These are phyloP conservation scores for Eucalyptus grandis DNA, from an alignment of 345 rosid genomes.

Conservation along the genomic window DNA sequence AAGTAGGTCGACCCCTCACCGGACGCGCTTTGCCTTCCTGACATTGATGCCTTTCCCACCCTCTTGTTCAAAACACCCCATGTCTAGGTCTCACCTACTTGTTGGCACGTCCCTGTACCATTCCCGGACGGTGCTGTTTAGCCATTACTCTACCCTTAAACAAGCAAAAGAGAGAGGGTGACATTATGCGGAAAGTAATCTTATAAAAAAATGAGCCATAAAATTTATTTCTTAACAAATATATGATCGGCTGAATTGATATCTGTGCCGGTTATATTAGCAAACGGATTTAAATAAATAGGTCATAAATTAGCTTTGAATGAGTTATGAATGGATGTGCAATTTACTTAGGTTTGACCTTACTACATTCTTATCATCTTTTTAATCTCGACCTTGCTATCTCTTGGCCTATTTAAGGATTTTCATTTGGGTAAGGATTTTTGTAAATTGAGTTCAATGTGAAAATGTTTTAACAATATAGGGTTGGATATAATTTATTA, in stretches of 20 bases:
- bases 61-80: neutral
- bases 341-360: too few relatives aligned
- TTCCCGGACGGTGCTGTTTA: neutral
- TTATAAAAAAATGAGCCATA: too few relatives aligned
- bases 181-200: neutral
- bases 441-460: neutral
- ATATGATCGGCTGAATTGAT: neutral
- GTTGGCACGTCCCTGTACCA: neutral
- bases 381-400: fast-evolving
- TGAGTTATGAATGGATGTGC: too few relatives aligned
- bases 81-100: neutral
- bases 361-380: fast-evolving
- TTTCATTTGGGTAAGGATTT: fast-evolving
- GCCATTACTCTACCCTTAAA: neutral
- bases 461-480: too few relatives aligned
- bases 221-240: too few relatives aligned
- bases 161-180: neutral
- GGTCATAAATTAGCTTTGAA: fast-evolving
- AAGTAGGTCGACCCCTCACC: neutral
- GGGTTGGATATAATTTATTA: fast-evolving
- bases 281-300: too few relatives aligned
- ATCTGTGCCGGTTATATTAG: neutral
- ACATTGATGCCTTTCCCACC: neutral
- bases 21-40: neutral
- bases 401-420: fast-evolving